Base-by-base conservation (phyloP, 2,329 filamentous ascomycete species). In the Alternaria infectoria region DNA sequence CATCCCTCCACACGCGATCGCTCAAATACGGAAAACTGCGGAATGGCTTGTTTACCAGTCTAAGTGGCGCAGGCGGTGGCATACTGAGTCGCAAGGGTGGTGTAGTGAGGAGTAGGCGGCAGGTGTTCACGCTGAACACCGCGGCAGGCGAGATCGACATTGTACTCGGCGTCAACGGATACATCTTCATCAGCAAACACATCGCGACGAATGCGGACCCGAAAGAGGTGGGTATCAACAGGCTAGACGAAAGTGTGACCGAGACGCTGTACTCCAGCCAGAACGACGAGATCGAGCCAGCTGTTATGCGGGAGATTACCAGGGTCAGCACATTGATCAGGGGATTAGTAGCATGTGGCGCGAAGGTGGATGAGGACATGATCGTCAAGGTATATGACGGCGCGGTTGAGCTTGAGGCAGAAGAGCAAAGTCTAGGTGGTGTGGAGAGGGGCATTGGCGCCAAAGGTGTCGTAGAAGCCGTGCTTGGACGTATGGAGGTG, bases 11-110 rank as follows among this genome's bases (percentile, higher is more conserved):
- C 82, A 98, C 96, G 9, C 89, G 96, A 64, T 92, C 89, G 68
- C 82, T 98, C 75, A 94, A 95, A 78, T 99, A 98, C 81, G 96
- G 96, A 47, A 99, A 99, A 83, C 84, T 99, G 74, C 86, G 95
- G 55, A 99, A 99, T 80, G 96, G 96, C 4, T 86, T 96, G 4
- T 98, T 99, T 77, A 86, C 96, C 58, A 88, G 89, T 54, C 91
- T 98, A 2, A 87, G 87, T 8, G 94, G 94, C 1, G 90, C 91
- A 0, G 94, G 94, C 0, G 92, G 93, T 7, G 85, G 84, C 17
- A 86, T 77, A 13, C 52, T 79, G 2, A 71, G 67, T 6, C 65
- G 78, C 5, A 79, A 86, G 6, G 90, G 90, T 4, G 93, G 94
- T 46, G 93, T 98, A 2, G 93, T 97, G 28, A 85, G 96, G 56